A percentile compares a stretch with the other conserved stretches of the same genome.
Evolutionary conservation across 805 yeast genomes (phyloP).

Genomic region (Blastobotrys parvus): DNA sequence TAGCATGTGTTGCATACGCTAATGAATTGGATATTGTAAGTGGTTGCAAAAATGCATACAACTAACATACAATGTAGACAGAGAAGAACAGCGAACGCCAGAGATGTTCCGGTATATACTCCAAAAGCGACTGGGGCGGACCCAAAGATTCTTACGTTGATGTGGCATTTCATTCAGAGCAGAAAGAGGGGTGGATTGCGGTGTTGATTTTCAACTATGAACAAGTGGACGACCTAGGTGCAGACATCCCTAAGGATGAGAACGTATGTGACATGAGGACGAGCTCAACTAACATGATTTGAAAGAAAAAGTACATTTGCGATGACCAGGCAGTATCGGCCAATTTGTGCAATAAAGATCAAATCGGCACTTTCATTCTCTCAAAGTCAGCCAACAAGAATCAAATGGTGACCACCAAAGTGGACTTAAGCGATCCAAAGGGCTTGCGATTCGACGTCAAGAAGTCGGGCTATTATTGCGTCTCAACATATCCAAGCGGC

Average conservation of each 20-base stretch:
- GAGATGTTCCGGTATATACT: slow-evolving; percentile 85
- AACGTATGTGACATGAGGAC: no score
- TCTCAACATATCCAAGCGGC: slow-evolving; percentile 48
- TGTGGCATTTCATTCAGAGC: slow-evolving; percentile 25
- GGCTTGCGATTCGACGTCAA: slow-evolving; percentile 55
- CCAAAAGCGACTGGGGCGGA: slow-evolving; percentile 84
- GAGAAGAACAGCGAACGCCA: slow-evolving; percentile 39
- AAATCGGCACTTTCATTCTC: slow-evolving; percentile 58
- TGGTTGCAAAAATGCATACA: background rate
- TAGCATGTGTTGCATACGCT: background rate
- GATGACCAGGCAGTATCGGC: slow-evolving; percentile 54
- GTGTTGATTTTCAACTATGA: slow-evolving; percentile 76
- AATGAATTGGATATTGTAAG: background rate
- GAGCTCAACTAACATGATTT: no score
- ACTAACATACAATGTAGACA: background rate
- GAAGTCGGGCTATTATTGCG: slow-evolving; percentile 87
- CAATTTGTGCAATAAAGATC: slow-evolving; percentile 45
- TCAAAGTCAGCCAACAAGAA: slow-evolving; percentile 34
- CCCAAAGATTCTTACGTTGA: slow-evolving; percentile 51
- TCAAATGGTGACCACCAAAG: slow-evolving; percentile 47
- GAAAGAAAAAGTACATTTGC: slow-evolving; percentile 54
- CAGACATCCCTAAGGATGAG: slow-evolving; percentile 34
- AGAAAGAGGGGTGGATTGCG: slow-evolving; percentile 42
- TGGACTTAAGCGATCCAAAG: slow-evolving; percentile 51
- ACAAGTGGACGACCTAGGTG: slow-evolving; percentile 66